phyloP scores from a whole-genome alignment of 495 filamentous ascomycete genomes.

The Physcia stellaris region DNA sequence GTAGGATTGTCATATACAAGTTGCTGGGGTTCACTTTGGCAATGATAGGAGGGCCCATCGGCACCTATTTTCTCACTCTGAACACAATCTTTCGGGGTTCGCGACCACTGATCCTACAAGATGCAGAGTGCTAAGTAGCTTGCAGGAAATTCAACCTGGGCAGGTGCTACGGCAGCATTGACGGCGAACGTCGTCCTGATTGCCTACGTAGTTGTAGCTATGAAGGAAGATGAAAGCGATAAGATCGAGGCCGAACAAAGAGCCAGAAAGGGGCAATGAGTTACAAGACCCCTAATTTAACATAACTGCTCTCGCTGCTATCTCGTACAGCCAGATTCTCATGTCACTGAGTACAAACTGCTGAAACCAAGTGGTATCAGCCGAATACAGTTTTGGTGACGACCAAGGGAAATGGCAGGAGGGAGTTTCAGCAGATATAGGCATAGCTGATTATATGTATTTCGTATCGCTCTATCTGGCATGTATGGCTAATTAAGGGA shows the following conservation, averaged over 20 bases:
- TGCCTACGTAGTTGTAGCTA: conserved; percentile 80
- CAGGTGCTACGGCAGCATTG: conserved; percentile 71
- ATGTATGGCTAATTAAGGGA: no score
- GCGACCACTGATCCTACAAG: conserved; percentile 4
- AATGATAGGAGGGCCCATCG: conserved; percentile 77
- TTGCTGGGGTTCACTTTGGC: conserved; percentile 79
- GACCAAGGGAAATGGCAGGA: no score
- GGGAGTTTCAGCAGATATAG: no score
- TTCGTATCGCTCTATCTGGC: no score
- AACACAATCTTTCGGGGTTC: conserved; percentile 66
- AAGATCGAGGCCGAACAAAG: conserved; percentile 41
- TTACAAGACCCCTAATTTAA: no score
- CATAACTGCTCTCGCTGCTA: no score
- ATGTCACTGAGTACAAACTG: no score
- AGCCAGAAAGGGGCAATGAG: conserved; percentile 48
- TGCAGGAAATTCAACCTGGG: conserved; percentile 76
- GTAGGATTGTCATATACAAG: conserved; percentile 76
- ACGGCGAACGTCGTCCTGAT: conserved; percentile 87
- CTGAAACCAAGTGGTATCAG: no score
- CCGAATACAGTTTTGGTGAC: no score
- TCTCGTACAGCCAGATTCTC: no score
- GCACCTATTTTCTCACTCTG: conserved; percentile 72
- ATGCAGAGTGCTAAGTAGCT: conserved; percentile 4
- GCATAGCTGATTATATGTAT: no score
- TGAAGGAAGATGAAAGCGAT: conserved; percentile 72